Evolutionary conservation across 2,329 filamentous ascomycete genomes (phyloP), one percentile per base, ranked within the genome.

Genomic region (Geoglossum cookeanum): DNA sequence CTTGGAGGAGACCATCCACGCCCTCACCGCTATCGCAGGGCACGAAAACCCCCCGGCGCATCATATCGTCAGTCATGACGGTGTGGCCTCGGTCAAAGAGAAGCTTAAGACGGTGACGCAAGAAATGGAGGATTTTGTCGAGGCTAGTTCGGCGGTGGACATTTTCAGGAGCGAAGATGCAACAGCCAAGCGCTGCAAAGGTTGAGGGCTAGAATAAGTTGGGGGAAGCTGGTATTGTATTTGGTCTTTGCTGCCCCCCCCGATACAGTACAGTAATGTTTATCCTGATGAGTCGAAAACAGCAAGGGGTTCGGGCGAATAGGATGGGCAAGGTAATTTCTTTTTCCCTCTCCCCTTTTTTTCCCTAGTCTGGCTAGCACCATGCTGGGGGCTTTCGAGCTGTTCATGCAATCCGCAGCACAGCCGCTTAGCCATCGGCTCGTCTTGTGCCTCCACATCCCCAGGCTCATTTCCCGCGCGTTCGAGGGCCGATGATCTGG

Each of bases 31-130:
- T 0, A 95, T 97, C 63, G 92, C 89, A 0, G 92, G 91, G 0
- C 90, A 96, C 67, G 90, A 96, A 67, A 97, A 97, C 68, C 92
- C 92, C 1, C 92, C 92, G 0, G 87, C 89, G 0, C 77, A 92
- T 35, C 91, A 97, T 67, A 96, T 97, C 64, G 90, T 97, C 1
- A 91, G 92, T 0, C 81, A 85, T 57, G 92, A 97, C 68, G 91
- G 87, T 0, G 85, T 91, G 11, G 77, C 81, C 4, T 86, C 86
- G 45, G 91, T 97, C 44, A 94, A 91, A 68, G 92, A 97, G 71
- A 97, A 97, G 71, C 73, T 98, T 58, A 95, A 94, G 73, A 96
- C 89, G 1, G 87, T 96, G 2, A 94, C 88, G 61, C 90, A 97
- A 68, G 92, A 97, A 72, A 72, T 97, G 58, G 92, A 97, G 68